Evolutionary conservation across 2,329 filamentous ascomycete genomes (phyloP).

Genomic region (Aspergillus piperis): DNA sequence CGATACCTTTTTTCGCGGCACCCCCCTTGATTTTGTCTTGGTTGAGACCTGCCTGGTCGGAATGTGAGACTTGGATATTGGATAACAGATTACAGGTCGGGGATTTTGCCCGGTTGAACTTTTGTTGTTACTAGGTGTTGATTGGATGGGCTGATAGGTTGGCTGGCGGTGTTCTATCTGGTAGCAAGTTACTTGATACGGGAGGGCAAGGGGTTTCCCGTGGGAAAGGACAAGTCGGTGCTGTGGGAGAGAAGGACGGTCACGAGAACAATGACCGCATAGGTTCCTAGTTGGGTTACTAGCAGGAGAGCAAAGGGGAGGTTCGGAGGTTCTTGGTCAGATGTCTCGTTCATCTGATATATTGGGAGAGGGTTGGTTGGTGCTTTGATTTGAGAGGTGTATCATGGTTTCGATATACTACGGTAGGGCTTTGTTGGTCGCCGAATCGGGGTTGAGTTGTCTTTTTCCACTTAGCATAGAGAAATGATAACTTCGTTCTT

Average conservation of each 20-base stretch:
- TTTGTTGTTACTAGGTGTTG: neutral
- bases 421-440: neutral
- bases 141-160: neutral
- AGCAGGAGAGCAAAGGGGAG: neutral
- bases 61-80: neutral
- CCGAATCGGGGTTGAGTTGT: neutral
- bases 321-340: neutral
- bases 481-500: too few relatives aligned
- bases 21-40: neutral
- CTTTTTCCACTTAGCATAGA: neutral
- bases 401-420: neutral
- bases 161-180: neutral
- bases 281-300: neutral
- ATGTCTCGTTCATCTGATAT: neutral
- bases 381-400: neutral
- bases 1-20: neutral
- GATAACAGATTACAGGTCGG: neutral
- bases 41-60: neutral
- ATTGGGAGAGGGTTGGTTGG: neutral
- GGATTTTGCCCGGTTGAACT: neutral
- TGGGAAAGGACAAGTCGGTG: neutral
- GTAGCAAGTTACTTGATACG: neutral
- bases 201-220: neutral
- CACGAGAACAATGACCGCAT: neutral
- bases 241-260: neutral